These are phyloP conservation scores for Peziza echinospora DNA, from an alignment of 495 filamentous ascomycete species.

Conservation along the genomic window DNA sequence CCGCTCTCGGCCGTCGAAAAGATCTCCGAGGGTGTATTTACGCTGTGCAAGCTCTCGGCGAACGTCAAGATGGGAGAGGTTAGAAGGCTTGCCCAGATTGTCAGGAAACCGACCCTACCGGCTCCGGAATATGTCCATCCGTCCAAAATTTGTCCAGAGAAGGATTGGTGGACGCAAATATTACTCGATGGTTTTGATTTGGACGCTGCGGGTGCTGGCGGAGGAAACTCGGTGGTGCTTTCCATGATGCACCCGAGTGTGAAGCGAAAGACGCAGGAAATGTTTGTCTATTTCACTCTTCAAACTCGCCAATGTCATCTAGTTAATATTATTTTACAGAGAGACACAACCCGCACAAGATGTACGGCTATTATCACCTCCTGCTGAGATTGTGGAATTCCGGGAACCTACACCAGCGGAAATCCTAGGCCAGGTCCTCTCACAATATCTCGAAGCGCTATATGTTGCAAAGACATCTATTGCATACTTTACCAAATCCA, in stretches of 20 bases:
- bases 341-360: no score
- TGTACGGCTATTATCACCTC: neutral
- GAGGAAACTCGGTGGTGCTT: neutral
- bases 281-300: neutral
- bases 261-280: neutral
- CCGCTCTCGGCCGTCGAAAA: constrained; percentile 18
- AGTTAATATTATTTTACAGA: no score
- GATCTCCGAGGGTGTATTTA: constrained; percentile 12
- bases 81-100: neutral
- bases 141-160: constrained; percentile 4
- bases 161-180: constrained; percentile 14
- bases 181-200: constrained; percentile 1
- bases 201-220: neutral
- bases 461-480: constrained; percentile 83
- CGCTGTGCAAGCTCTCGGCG: constrained; percentile 15
- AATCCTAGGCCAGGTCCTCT: constrained; percentile 43
- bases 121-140: neutral
- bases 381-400: neutral
- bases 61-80: constrained; percentile 19
- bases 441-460: constrained; percentile 69
- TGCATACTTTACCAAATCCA: constrained; percentile 94
- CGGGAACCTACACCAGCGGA: neutral
- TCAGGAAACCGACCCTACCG: neutral
- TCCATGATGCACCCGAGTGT: neutral
- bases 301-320: neutral